These are phyloP conservation scores for Scytalidium sp. DNA, from an alignment of 2,329 filamentous ascomycete genomes.

Conservation along the genomic window DNA sequence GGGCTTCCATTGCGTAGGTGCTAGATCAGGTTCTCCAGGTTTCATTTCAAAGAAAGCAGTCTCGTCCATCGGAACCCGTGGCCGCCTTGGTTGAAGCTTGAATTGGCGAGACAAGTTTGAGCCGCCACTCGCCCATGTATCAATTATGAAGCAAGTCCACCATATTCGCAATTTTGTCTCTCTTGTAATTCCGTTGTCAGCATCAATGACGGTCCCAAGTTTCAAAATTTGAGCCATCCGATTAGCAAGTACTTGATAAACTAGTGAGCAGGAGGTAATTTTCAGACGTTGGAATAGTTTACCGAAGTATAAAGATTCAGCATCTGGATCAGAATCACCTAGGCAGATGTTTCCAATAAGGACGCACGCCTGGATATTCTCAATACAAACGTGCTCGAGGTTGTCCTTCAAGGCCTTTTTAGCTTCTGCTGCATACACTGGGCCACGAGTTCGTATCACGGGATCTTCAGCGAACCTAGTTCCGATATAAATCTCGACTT, in stretches of 20 bases:
- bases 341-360: conserved; percentile 25
- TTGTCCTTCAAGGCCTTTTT: conserved; percentile 17
- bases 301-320: conserved; percentile 30
- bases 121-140: conserved; percentile 29
- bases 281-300: conserved; percentile 4
- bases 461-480: conserved; percentile 4
- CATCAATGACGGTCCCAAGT: conserved; percentile 1
- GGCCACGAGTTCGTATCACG: conserved; percentile 1
- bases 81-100: conserved; percentile 1
- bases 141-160: conserved; percentile 31
- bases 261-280: background rate
- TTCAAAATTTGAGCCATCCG: conserved; percentile 9
- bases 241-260: conserved; percentile 4
- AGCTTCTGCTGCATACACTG: conserved; percentile 9
- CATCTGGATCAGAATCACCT: conserved; percentile 19
- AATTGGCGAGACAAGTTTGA: conserved; percentile 29
- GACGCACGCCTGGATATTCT: conserved; percentile 31
- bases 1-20: conserved; percentile 12
- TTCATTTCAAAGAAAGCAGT: conserved; percentile 16
- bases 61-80: conserved; percentile 28
- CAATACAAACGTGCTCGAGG: conserved; percentile 21
- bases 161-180: conserved; percentile 27
- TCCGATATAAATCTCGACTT: conserved; percentile 5
- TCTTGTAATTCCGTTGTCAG: conserved; percentile 10
- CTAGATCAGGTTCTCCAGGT: conserved; percentile 1